phyloP scores from a whole-genome alignment of 2,329 filamentous ascomycete genomes.

The Cryphonectria radicalis region DNA sequence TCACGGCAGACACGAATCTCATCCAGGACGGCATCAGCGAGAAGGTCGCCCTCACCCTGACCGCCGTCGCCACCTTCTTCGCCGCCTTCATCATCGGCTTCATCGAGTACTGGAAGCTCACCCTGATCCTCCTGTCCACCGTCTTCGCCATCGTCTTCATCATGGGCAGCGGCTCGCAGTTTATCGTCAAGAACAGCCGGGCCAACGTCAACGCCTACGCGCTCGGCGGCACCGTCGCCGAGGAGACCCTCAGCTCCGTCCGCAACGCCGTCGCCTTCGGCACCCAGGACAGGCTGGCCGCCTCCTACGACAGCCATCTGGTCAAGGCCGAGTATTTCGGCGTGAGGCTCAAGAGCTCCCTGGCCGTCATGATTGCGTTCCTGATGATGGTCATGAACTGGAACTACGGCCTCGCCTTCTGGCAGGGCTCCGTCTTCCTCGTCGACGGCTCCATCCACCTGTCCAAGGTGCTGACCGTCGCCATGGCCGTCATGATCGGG shows the following conservation, averaged over 20 bases:
- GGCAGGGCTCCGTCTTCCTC: constrained; percentile 80
- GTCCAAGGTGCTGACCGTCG: constrained; percentile 77
- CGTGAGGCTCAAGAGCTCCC: constrained; percentile 71
- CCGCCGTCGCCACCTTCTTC: constrained; percentile 79
- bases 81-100: constrained; percentile 91
- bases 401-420: constrained; percentile 87
- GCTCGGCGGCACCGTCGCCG: constrained; percentile 82
- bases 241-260: constrained; percentile 93
- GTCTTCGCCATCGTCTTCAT: constrained; percentile 78
- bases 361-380: constrained; percentile 78
- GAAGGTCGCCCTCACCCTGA: constrained; percentile 79
- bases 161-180: constrained; percentile 74
- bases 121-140: constrained; percentile 82
- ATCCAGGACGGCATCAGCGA: constrained; percentile 89
- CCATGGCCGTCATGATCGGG: constrained; percentile 91
- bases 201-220: constrained; percentile 79
- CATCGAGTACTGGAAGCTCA: constrained; percentile 89
- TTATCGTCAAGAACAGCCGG: constrained; percentile 83
- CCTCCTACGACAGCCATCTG: constrained; percentile 80
- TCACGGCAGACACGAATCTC: constrained; percentile 91
- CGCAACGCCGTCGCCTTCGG: constrained; percentile 92
- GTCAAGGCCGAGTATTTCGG: constrained; percentile 75
- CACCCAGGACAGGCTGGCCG: constrained; percentile 88
- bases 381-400: constrained; percentile 86
- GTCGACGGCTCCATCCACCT: constrained; percentile 68